Conservation (phyloP, 441 rosid species). For the Codiaeum variegatum region DNA sequence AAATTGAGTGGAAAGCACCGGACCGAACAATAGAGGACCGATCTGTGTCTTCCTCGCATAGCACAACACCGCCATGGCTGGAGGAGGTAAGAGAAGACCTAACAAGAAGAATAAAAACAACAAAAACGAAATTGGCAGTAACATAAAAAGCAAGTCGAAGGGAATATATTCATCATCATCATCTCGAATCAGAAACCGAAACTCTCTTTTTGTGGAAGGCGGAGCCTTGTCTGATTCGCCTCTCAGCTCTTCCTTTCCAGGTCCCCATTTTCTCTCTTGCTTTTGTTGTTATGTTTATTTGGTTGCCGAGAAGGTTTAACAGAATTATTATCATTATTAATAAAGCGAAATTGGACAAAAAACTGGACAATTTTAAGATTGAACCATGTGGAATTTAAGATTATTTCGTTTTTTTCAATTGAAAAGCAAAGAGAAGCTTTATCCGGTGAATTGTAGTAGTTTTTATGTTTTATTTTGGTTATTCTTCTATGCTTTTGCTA, state of each 20-base stretch:
- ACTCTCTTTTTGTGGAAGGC: conserved; percentile 39
- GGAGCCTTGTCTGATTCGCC: conserved; percentile 36
- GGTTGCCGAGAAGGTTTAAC: background rate
- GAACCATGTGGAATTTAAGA: background rate
- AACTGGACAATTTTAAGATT: background rate
- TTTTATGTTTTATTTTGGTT: conserved; percentile 6
- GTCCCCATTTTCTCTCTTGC: background rate
- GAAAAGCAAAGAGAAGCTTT: background rate
- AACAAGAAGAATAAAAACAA: conserved; percentile 22
- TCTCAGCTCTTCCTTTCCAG: conserved; percentile 21
- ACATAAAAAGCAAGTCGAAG: conserved; percentile 15
- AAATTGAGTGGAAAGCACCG: too few relatives aligned
- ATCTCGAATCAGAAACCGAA: conserved; percentile 16
- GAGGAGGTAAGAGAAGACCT: conserved; percentile 54
- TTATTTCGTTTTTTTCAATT: background rate
- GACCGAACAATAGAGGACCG: too few relatives aligned
- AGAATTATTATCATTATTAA: background rate
- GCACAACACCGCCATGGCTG: conserved; percentile 38
- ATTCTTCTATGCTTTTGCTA: background rate
- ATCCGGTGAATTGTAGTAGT: background rate
- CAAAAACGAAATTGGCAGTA: conserved; percentile 3
- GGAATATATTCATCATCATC: conserved; percentile 10
- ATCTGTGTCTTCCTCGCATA: background rate
- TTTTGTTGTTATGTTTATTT: background rate
- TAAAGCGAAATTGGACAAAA: background rate